Base-by-base conservation (phyloP, 768 basidiomycete genomes). In the Tulasnella sp. region DNA sequence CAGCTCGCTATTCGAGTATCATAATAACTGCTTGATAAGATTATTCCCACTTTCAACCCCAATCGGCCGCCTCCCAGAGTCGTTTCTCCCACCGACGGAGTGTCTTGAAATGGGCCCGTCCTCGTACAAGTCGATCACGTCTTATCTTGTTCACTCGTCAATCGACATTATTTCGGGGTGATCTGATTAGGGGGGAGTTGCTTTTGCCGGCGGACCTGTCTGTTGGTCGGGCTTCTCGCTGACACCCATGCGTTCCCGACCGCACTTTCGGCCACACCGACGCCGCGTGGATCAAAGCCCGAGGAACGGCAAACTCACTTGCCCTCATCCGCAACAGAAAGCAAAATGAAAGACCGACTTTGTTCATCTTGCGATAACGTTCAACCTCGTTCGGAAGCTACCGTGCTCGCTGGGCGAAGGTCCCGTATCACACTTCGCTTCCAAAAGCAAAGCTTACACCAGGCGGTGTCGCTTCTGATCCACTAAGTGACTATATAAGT, bases 331-430 rank as follows among this genome's bases (percentile, higher is more conserved):
- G 32, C 9, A 16, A 67, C 61, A 4, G 35, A 10, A 9, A 15
- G 5, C 35, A 44, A 29, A 67, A 67, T 67, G n/a, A 67, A 67
- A 67, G 61, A 67, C 61, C 61, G 61, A 67, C 61, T 67, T n/a
- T 23, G 29, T 67, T 67, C 26, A 67, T 67, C 26, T 67, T 67
- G 61, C 61, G 61, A 67, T 67, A 67, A 67, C 61, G 61, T 67
- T 67, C 61, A 67, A 67, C 61, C 61, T 26, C 5, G 26, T 67
- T 35, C 61, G 61, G 61, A 67, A 35, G 26, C 61, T 67, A 29
- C 61, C 61, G 61, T 67, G 4, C 32, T 67, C 11, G 13, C 4
- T 26, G 26, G 29, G 29, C 29, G 15, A 29, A 29, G 61, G 16
- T 18, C 11, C 15, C 15, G 29, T 26, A 29, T 67, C 61, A 26